A percentile compares a stretch with the other conserved stretches of the same genome.
Evolutionary conservation across 257 asterid species (phyloP).

Genomic region (Sherardia arvensis): DNA sequence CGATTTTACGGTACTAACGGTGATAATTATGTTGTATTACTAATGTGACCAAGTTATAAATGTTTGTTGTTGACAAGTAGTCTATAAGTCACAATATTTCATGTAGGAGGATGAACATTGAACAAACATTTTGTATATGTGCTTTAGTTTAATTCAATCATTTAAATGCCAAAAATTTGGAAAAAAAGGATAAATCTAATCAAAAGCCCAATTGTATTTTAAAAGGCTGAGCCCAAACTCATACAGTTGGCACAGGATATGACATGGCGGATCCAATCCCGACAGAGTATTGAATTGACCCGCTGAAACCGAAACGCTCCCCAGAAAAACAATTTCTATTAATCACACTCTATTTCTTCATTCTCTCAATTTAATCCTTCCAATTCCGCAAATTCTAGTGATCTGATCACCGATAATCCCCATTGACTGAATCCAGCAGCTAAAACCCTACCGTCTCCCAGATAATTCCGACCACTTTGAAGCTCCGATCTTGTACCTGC

Average conservation of each 20-base stretch:
- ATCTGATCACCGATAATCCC: neutral
- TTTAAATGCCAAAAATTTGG: too few relatives aligned
- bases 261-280: slow-evolving; percentile 4
- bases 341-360: neutral
- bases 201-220: neutral
- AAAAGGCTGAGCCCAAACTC: neutral
- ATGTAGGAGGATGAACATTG: too few relatives aligned
- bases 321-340: too few relatives aligned
- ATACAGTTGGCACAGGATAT: neutral
- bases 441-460: slow-evolving; percentile 25
- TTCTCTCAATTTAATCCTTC: neutral
- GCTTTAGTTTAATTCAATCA: too few relatives aligned
- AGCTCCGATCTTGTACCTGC: slow-evolving; percentile 30
- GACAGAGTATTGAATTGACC: neutral
- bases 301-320: slow-evolving; percentile 4
- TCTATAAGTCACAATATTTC: too few relatives aligned
- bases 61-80: too few relatives aligned
- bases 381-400: neutral
- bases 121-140: too few relatives aligned
- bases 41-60: too few relatives aligned
- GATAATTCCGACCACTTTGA: neutral
- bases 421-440: slow-evolving; percentile 2
- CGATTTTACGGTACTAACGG: too few relatives aligned
- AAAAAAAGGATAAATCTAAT: neutral
- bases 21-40: too few relatives aligned